Percentiles rank a stretch among this genome's conserved stretches.
Conservation (phyloP, 139 green algal species). For the Chlorella sp. region DNA sequence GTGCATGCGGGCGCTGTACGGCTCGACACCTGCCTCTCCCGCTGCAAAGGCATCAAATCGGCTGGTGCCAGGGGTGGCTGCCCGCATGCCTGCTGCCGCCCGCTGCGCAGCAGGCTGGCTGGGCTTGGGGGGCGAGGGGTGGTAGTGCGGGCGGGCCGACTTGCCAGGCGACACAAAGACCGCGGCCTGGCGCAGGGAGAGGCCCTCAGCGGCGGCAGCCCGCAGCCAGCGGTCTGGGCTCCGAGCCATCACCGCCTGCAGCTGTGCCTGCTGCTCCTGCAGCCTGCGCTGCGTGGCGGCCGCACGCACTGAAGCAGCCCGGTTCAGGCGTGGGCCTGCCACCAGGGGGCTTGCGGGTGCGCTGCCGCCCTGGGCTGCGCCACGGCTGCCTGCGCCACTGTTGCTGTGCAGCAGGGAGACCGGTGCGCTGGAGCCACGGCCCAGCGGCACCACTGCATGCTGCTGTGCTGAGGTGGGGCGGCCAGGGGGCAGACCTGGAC, state of each 20-base stretch:
- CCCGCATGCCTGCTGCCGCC: background rate
- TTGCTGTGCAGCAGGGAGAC: background rate
- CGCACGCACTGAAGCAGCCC: background rate
- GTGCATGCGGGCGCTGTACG: constrained; percentile 14
- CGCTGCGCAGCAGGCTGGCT: background rate
- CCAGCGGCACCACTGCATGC: background rate
- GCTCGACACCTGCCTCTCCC: constrained; percentile 2
- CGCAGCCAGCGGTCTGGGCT: constrained; percentile 31
- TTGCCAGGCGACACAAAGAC: constrained; percentile 19
- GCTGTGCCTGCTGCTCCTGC: background rate
- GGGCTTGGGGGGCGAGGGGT: background rate
- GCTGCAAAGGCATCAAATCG: constrained; percentile 16
- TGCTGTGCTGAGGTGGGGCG: background rate
- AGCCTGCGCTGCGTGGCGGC: constrained; percentile 18
- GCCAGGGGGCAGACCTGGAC: too few relatives aligned
- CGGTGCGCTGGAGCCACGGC: background rate
- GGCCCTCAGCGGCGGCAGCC: constrained; percentile 5
- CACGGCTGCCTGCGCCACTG: background rate
- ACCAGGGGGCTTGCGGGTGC: constrained; percentile 11
- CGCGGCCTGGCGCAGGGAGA: constrained; percentile 18
- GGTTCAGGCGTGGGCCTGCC: background rate
- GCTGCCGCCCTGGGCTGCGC: background rate
- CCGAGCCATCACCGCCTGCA: background rate
- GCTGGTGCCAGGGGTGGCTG: background rate
- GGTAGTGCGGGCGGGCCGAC: constrained; percentile 10